Percentiles rank a stretch among this genome's conserved stretches.
Conservation (phyloP, 2,329 filamentous ascomycete species). For the Coniella lustricola region DNA sequence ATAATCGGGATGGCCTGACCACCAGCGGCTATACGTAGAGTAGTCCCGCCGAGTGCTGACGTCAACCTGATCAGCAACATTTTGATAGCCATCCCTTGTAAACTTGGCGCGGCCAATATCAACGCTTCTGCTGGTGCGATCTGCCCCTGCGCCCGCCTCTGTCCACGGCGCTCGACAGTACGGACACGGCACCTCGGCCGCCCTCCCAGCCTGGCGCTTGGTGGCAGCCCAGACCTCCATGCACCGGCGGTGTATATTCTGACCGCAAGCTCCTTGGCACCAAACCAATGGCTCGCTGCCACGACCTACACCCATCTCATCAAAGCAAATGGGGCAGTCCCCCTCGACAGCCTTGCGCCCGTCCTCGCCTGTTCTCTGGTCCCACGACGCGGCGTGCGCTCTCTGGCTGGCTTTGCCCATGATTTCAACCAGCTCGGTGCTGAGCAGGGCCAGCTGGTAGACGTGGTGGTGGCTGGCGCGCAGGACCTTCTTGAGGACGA, state of each 20-base stretch:
- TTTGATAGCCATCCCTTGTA: slow-evolving; percentile 49
- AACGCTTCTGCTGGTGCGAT: slow-evolving; percentile 36
- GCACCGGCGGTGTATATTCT: slow-evolving; percentile 48
- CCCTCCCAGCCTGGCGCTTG: slow-evolving; percentile 28
- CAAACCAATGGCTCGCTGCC: slow-evolving; percentile 37
- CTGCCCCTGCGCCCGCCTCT: slow-evolving; percentile 43
- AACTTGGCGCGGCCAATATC: slow-evolving; percentile 25
- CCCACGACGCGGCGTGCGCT: slow-evolving; percentile 24
- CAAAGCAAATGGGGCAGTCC: slow-evolving; percentile 53
- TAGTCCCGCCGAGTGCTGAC: slow-evolving; percentile 43
- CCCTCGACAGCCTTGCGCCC: slow-evolving; percentile 42
- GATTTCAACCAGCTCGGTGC: slow-evolving; percentile 51
- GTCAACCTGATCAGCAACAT: slow-evolving; percentile 54
- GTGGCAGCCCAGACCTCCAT: slow-evolving; percentile 48
- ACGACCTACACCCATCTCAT: slow-evolving; percentile 31
- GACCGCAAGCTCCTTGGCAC: slow-evolving; percentile 44
- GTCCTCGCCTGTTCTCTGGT: slow-evolving; percentile 26
- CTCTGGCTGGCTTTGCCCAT: slow-evolving; percentile 48
- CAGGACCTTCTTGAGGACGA: slow-evolving; percentile 53
- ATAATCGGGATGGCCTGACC: neutral
- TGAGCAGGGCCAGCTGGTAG: slow-evolving; percentile 56
- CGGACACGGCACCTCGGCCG: slow-evolving; percentile 47
- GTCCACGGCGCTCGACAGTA: slow-evolving; percentile 54
- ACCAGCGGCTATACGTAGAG: slow-evolving; percentile 10
- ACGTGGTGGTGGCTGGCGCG: slow-evolving; percentile 47